Conservation (phyloP, 371 early-diverging fungal genomes). For the Cokeromyces recurvatus region DNA sequence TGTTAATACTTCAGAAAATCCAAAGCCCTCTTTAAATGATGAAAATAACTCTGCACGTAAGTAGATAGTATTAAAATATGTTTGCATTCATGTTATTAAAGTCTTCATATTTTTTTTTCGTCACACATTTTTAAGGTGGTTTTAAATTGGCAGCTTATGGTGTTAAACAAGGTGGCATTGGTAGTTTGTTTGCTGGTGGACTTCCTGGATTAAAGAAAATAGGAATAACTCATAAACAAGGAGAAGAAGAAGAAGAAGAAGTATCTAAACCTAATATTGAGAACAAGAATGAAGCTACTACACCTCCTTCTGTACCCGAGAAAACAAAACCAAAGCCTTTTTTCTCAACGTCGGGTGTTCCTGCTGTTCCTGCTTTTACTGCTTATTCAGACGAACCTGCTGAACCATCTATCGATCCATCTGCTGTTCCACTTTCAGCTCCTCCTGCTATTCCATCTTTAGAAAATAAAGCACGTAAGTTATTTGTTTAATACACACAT, state of each 20-base stretch:
- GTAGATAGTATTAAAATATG: too few relatives aligned
- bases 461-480: slow-evolving; percentile 4
- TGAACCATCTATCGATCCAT: too few relatives aligned
- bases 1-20: neutral
- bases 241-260: neutral
- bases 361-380: slow-evolving; percentile 10
- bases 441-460: neutral
- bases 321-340: too few relatives aligned
- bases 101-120: too few relatives aligned
- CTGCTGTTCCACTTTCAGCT: too few relatives aligned
- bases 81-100: too few relatives aligned
- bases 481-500: too few relatives aligned
- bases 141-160: slow-evolving; percentile 73
- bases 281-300: too few relatives aligned
- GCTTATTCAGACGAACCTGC: slow-evolving; percentile 5
- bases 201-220: slow-evolving; percentile 35
- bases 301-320: neutral
- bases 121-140: slow-evolving; percentile 20
- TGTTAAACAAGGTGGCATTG: slow-evolving; percentile 83
- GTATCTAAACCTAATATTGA: slow-evolving; percentile 1
- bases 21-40: slow-evolving; percentile 13
- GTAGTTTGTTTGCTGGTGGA: slow-evolving; percentile 67
- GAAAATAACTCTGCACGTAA: slow-evolving; percentile 19
- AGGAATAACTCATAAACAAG: neutral
- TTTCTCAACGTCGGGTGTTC: slow-evolving; percentile 3